Evolutionary conservation across 2,329 filamentous ascomycete genomes (phyloP), one percentile per base, ranked within the genome.

Genomic region (Mycocentrospora acerina): DNA sequence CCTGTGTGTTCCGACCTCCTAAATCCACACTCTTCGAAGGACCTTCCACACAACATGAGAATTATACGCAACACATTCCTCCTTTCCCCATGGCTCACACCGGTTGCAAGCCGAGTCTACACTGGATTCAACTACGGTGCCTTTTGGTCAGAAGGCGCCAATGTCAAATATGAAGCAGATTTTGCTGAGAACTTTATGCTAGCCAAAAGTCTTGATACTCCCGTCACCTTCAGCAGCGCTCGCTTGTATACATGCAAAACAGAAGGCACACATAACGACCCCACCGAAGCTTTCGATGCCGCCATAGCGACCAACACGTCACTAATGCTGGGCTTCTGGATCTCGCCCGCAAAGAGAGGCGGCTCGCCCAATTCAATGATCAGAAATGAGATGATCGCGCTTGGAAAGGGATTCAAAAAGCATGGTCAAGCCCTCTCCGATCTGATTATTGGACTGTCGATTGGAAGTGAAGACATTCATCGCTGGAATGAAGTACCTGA

Each of bases 181-280:
- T 62, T 60, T 32, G 31, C 42, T 13, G 37, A 51, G 8, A 39
- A 41, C 17, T 64, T 62, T 37, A 45, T 48, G 17, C 31, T 53
- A 2, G 57, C 57, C 2, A 43, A 52, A 11, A 56, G 42, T 13
- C 49, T 62, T 11, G 44, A 42, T 15, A 51, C 49, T 6, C 30
- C 82, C 22, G 69, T 74, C 7, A 78, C 78, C 31, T 88, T 86
- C 71, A 82, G 73, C 56, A 83, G 79, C 44, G 84, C 82, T 17
- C 81, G 85, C 39, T 72, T 88, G 16, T 89, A 84, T 68, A 88
- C 84, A 69, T 85, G 40, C 80, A 87, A 76, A 12, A 42, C 48
- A 17, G 32, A 40, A 2, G 38, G 44, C 2, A 53, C 53, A 8
- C 24, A 76, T 46, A 80, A 76, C 66, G 73, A 76, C 13, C 79